Evolutionary conservation across 169 alveolate genomes (phyloP).

Genomic region (Amoebophrya sp.): DNA sequence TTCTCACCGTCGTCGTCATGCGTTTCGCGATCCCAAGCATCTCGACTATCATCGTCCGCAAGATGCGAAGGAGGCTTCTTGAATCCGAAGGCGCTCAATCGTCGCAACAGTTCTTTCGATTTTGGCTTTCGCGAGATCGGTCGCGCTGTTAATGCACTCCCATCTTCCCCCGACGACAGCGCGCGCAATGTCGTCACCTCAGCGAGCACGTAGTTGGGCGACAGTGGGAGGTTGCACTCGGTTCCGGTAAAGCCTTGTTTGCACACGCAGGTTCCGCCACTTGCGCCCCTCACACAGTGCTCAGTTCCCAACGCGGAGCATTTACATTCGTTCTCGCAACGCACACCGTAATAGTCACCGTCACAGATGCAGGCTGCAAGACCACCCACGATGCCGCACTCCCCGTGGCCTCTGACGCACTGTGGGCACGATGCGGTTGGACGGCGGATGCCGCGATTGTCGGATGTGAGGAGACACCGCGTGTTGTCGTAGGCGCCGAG

Average conservation of each 20-base stretch:
- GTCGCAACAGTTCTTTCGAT: not conserved
- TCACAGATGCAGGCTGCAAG: not conserved
- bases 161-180: not conserved
- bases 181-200: not conserved
- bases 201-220: constrained; percentile 8
- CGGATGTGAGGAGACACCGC: not conserved
- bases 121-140: not conserved
- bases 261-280: not conserved
- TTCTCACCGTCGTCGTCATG: too few species aligned
- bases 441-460: not conserved
- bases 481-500: not conserved
- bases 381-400: not conserved
- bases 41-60: not conserved
- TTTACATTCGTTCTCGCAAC: not conserved
- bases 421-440: not conserved
- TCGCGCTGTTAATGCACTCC: not conserved
- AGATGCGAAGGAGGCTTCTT: not conserved
- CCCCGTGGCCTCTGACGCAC: not conserved
- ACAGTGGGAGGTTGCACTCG: not conserved
- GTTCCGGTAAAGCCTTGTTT: not conserved
- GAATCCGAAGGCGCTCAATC: not conserved
- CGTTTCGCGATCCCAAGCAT: not conserved
- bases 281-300: not conserved
- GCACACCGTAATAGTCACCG: not conserved
- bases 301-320: not conserved